These are phyloP conservation scores for Colletotrichum sp. DNA, from an alignment of 2,329 filamentous ascomycete species.

Conservation along the genomic window DNA sequence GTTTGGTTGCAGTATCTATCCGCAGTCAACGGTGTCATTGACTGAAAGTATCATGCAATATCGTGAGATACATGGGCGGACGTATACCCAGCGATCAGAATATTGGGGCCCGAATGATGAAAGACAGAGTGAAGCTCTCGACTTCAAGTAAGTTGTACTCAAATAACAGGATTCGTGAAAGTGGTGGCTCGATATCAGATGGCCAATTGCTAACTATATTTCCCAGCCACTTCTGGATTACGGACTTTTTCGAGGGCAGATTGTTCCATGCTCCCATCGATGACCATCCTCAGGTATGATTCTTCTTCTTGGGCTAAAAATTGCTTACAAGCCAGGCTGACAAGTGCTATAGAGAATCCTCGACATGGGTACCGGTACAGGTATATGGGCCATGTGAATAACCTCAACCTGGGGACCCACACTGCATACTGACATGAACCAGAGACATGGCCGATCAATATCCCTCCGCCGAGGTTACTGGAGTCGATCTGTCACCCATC, in stretches of 20 bases:
- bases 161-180: neutral
- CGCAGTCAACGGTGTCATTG: neutral
- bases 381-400: constrained; percentile 46
- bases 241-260: constrained; percentile 34
- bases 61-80: neutral
- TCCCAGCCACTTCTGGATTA: neutral
- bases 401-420: neutral
- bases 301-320: neutral
- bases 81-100: neutral
- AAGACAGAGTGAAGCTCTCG: neutral
- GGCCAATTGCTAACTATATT: neutral
- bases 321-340: no score
- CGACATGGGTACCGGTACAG: constrained; percentile 47
- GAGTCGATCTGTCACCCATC: constrained; percentile 55
- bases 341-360: constrained; percentile 36
- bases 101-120: neutral
- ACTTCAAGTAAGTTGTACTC: neutral
- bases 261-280: constrained; percentile 41
- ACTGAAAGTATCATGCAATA: neutral
- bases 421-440: neutral
- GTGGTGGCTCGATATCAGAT: rapidly evolving
- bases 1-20: neutral
- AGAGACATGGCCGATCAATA: constrained; percentile 55
- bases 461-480: constrained; percentile 47
- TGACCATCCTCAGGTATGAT: constrained; percentile 23